phyloP scores from a whole-genome alignment of 306 rosid genomes.

The Chamaecrista fasciculata region DNA sequence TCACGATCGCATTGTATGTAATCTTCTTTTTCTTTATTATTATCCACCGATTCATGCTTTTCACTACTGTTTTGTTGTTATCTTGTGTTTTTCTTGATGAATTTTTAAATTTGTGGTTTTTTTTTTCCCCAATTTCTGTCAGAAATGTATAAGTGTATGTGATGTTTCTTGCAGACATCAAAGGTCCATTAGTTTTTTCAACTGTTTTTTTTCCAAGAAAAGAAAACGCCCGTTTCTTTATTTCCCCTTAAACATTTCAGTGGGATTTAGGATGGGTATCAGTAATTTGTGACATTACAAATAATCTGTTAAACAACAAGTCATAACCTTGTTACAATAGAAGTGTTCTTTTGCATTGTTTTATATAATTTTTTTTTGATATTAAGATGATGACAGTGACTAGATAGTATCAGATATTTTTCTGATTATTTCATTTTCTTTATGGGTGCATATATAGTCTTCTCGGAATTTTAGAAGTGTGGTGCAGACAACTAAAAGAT shows the following conservation, averaged over 20 bases:
- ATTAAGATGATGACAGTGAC: neutral
- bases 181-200: too few species aligned
- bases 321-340: neutral
- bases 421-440: neutral
- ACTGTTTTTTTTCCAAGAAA: too few species aligned
- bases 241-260: neutral
- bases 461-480: constrained; percentile 68
- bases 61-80: neutral
- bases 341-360: neutral
- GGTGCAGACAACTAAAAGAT: constrained; percentile 59
- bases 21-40: neutral
- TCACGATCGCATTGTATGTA: constrained; percentile 93
- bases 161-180: too few species aligned
- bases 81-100: neutral
- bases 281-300: too few species aligned
- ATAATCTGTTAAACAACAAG: too few species aligned
- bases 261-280: neutral
- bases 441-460: constrained; percentile 42
- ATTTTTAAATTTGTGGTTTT: neutral
- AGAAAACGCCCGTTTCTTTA: neutral
- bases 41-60: neutral
- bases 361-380: neutral
- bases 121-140: neutral
- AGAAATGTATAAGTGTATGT: neutral
- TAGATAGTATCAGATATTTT: neutral